Percentiles rank a stretch among this genome's conserved stretches.
phyloP scores from a whole-genome alignment of 139 green algal species.

The Coelastrella sp. region DNA sequence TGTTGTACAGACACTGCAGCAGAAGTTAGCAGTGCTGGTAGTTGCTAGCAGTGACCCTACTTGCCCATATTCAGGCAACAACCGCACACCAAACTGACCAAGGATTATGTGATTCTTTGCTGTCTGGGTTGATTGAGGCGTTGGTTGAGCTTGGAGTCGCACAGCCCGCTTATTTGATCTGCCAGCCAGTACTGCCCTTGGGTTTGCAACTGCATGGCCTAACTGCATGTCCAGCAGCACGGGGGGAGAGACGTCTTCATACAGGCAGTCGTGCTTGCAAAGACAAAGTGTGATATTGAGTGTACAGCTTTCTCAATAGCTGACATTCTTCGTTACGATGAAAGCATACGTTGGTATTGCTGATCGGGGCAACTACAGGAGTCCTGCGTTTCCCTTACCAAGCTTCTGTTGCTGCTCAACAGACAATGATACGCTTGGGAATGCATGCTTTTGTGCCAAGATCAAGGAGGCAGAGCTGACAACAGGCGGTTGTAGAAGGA shows the following conservation, averaged over 20 bases:
- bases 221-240: constrained; percentile 1
- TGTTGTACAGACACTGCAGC: not conserved
- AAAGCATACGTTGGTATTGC: too few species aligned
- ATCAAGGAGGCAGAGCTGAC: too few species aligned
- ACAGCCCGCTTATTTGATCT: not conserved
- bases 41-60: not conserved
- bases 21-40: not conserved
- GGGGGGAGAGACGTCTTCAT: not conserved
- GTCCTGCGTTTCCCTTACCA: too few species aligned
- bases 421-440: too few species aligned
- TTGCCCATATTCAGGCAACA: not conserved
- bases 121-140: not conserved
- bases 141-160: not conserved
- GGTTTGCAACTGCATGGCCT: not conserved
- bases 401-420: too few species aligned
- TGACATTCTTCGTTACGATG: too few species aligned
- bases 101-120: constrained; percentile 32
- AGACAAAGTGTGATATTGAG: too few species aligned
- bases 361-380: too few species aligned
- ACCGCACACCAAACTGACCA: not conserved
- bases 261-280: not conserved
- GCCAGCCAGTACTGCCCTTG: not conserved
- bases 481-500: too few species aligned
- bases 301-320: too few species aligned
- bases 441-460: too few species aligned